A percentile compares a stretch with the other conserved stretches of the same genome.
Evolutionary conservation across 176 grass and related monocot genomes (phyloP).

Genomic region (Avena atlantica): DNA sequence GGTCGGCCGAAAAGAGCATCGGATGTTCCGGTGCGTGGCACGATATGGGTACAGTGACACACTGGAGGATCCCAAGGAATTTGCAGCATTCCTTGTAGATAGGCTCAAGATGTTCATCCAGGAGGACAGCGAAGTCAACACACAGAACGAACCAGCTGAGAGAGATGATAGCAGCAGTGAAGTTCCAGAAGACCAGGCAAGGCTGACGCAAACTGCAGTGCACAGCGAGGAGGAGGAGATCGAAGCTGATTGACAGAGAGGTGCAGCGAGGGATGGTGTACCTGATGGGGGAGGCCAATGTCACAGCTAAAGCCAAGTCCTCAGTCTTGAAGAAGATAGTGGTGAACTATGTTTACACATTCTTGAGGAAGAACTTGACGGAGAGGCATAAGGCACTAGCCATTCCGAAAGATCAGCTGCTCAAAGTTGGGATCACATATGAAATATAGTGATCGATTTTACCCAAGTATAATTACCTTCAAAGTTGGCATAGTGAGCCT

Average conservation of each 20-base stretch:
- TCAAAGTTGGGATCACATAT: not conserved
- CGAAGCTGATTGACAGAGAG: not conserved
- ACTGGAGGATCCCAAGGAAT: constrained; percentile 39
- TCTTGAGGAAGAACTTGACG: not conserved
- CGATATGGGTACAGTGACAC: constrained; percentile 65
- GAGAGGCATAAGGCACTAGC: not conserved
- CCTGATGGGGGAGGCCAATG: not conserved
- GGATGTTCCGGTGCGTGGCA: constrained; percentile 69
- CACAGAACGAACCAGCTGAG: not conserved
- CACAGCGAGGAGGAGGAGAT: not conserved
- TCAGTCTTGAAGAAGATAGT: not conserved
- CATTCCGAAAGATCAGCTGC: not conserved
- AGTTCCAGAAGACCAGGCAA: not conserved
- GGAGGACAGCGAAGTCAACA: not conserved
- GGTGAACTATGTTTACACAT: not conserved
- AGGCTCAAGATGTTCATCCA: not conserved
- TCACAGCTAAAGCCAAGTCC: not conserved
- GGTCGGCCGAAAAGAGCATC: constrained; percentile 44
- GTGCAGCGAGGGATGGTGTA: not conserved
- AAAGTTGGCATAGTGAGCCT: too few species aligned
- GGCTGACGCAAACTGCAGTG: not conserved
- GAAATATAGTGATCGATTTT: not conserved
- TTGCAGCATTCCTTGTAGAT: not conserved
- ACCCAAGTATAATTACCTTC: too few species aligned
- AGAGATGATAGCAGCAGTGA: not conserved